These are phyloP conservation scores for Waltergamsia citrina DNA, from an alignment of 2,329 filamentous ascomycete species.

Conservation along the genomic window DNA sequence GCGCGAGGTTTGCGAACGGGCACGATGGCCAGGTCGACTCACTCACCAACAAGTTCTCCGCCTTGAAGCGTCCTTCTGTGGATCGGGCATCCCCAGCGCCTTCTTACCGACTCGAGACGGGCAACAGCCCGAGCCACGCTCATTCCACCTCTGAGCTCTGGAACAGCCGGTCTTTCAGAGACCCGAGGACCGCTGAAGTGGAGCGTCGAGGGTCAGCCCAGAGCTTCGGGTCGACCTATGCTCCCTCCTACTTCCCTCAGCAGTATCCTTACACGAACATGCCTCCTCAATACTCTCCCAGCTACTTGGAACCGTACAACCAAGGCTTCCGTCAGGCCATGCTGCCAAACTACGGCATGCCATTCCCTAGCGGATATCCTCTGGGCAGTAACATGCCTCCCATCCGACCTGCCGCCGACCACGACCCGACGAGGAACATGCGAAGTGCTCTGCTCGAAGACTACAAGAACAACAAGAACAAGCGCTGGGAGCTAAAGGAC, in stretches of 20 bases:
- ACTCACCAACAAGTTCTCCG: constrained; percentile 13
- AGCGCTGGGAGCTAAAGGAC: constrained; percentile 75
- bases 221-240: constrained; percentile 18
- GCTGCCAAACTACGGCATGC: constrained; percentile 20
- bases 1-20: constrained; percentile 14
- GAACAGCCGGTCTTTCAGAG: constrained; percentile 23
- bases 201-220: constrained; percentile 26
- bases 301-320: constrained; percentile 26
- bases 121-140: constrained; percentile 14
- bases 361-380: constrained; percentile 10
- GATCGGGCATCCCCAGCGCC: constrained; percentile 26
- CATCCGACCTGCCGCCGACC: constrained; percentile 35
- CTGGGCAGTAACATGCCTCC: constrained; percentile 9
- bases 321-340: constrained; percentile 23
- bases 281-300: constrained; percentile 21
- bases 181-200: constrained; percentile 22
- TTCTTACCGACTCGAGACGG: constrained; percentile 18
- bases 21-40: constrained; percentile 19
- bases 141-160: constrained; percentile 24
- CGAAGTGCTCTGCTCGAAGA: constrained; percentile 71
- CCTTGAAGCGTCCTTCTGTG: constrained; percentile 24
- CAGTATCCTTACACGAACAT: constrained; percentile 19
- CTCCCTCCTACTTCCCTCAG: constrained; percentile 18
- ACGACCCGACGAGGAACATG: constrained; percentile 49
- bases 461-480: constrained; percentile 69